phyloP scores from a whole-genome alignment of 495 filamentous ascomycete species.

The Beverwykella pulmonaria region DNA sequence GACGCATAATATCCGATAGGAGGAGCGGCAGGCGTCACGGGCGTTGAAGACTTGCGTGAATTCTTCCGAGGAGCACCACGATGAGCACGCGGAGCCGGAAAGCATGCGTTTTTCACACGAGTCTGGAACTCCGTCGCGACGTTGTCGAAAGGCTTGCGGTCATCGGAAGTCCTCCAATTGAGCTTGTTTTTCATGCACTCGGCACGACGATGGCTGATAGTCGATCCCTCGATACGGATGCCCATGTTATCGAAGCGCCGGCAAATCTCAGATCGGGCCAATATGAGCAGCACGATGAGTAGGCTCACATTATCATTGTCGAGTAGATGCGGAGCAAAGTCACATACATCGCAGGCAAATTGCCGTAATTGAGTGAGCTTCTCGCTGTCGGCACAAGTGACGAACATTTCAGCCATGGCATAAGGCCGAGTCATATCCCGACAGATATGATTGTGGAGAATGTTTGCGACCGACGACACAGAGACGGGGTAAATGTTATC shows the following conservation, averaged over 20 bases:
- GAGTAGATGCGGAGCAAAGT: conserved; percentile 35
- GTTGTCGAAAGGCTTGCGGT: conserved; percentile 32
- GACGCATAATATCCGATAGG: neutral
- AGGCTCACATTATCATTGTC: conserved; percentile 38
- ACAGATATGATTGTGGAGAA: conserved; percentile 28
- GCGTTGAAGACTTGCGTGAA: neutral
- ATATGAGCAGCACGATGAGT: conserved; percentile 35
- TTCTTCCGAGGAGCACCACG: neutral
- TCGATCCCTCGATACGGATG: conserved; percentile 38
- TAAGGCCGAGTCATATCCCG: conserved; percentile 26
- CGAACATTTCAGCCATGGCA: conserved; percentile 23
- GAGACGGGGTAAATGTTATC: conserved; percentile 30
- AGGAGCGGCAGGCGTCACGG: neutral
- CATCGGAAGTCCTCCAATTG: conserved; percentile 24
- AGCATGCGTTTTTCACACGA: conserved; percentile 29
- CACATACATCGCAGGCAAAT: conserved; percentile 27
- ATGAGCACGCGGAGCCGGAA: conserved; percentile 12
- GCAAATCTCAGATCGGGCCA: conserved; percentile 32
- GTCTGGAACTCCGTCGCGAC: conserved; percentile 25
- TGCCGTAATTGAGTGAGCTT: conserved; percentile 20
- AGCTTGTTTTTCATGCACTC: conserved; percentile 36
- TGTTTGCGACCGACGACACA: conserved; percentile 24
- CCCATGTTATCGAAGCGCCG: conserved; percentile 32
- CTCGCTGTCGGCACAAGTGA: conserved; percentile 19
- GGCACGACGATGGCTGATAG: conserved; percentile 32